These are phyloP conservation scores for Fusarium odoratissimum DNA, from an alignment of 2,329 filamentous ascomycete genomes.

Conservation along the genomic window DNA sequence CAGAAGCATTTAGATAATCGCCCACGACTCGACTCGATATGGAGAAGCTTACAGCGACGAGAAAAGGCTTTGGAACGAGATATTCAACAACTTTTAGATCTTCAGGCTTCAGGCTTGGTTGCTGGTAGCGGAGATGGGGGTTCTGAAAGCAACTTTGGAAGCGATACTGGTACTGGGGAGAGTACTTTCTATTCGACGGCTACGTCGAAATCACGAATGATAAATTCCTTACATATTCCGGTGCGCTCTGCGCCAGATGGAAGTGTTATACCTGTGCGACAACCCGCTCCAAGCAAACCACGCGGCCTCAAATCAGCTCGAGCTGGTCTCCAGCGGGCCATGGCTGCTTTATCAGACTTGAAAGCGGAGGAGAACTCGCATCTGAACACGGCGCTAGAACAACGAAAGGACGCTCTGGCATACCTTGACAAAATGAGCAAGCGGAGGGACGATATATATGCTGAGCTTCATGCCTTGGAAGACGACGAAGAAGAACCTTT, in stretches of 20 bases:
- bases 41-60: constrained; percentile 59
- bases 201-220: constrained; percentile 55
- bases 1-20: constrained; percentile 43
- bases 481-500: constrained; percentile 67
- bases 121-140: constrained; percentile 50
- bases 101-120: constrained; percentile 59
- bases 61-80: constrained; percentile 60
- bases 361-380: constrained; percentile 76
- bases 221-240: constrained; percentile 56
- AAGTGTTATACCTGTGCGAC: constrained; percentile 69
- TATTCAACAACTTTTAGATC: constrained; percentile 61
- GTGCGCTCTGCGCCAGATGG: constrained; percentile 55
- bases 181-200: constrained; percentile 56
- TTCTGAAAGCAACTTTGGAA: constrained; percentile 43
- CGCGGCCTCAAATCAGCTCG: constrained; percentile 71
- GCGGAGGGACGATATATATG: constrained; percentile 61
- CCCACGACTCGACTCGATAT: constrained; percentile 56
- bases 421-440: constrained; percentile 66
- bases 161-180: constrained; percentile 55
- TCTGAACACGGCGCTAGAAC: constrained; percentile 66
- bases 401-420: constrained; percentile 67
- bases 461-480: constrained; percentile 66
- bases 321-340: constrained; percentile 71
- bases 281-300: constrained; percentile 62
- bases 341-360: constrained; percentile 72